phyloP scores from a whole-genome alignment of 192 early-diverging fungal genomes.

The Coemansia guatemalensis region DNA sequence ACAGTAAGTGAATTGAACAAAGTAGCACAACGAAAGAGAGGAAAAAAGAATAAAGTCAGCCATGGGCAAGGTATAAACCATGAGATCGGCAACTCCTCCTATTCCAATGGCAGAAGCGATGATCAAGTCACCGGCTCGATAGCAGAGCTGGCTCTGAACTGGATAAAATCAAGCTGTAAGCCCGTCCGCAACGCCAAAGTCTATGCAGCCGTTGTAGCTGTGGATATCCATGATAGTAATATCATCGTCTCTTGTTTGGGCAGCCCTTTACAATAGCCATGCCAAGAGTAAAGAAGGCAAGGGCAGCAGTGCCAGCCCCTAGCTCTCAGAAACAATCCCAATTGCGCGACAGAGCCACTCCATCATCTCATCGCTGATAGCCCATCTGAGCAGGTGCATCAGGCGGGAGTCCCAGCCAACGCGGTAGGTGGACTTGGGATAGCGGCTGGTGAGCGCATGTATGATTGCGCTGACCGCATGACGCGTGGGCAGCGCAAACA shows the following conservation, averaged over 20 bases:
- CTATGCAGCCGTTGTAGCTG: not conserved
- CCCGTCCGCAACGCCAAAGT: not conserved
- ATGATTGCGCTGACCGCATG: conserved; percentile 48
- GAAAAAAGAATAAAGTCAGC: not conserved
- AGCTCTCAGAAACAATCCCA: conserved; percentile 50
- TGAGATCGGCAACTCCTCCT: too few species aligned
- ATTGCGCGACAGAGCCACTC: conserved; percentile 54
- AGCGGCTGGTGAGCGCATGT: conserved; percentile 51
- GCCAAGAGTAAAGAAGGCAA: too few species aligned
- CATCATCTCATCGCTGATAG: conserved; percentile 45
- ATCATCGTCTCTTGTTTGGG: not conserved
- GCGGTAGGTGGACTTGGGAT: conserved; percentile 55
- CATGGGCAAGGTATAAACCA: too few species aligned
- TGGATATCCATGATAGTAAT: not conserved
- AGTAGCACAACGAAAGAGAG: not conserved
- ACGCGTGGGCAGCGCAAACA: conserved; percentile 49
- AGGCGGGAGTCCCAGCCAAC: conserved; percentile 56
- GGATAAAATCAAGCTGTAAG: not conserved
- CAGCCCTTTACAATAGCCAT: not conserved
- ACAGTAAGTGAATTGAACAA: not conserved
- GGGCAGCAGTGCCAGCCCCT: not conserved
- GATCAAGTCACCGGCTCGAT: too few species aligned
- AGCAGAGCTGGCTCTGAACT: too few species aligned
- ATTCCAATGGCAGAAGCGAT: not conserved
- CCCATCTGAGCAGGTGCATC: conserved; percentile 42